phyloP scores from a whole-genome alignment of 345 rosid species.

The Camelina hispida region DNA sequence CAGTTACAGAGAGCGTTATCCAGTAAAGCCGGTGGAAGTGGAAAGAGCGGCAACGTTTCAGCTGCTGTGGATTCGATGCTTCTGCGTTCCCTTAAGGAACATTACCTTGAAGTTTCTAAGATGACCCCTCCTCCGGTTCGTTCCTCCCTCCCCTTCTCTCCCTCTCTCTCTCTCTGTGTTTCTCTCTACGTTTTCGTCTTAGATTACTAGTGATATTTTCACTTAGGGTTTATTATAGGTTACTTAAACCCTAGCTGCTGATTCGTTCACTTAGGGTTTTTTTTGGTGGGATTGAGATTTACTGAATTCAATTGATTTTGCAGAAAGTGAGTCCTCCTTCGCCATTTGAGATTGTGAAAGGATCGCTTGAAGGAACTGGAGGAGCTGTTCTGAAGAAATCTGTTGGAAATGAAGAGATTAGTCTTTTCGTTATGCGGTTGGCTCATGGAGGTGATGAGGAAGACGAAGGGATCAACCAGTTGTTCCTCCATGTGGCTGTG shows the following conservation, averaged over 20 bases:
- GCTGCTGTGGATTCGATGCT: conserved; percentile 73
- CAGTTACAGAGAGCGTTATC: conserved; percentile 47
- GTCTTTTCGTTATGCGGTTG: conserved; percentile 68
- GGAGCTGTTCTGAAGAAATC: conserved; percentile 77
- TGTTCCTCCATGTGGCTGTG: conserved; percentile 84
- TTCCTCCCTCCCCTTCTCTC: conserved; percentile 15
- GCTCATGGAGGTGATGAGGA: conserved; percentile 58
- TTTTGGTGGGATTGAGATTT: not conserved
- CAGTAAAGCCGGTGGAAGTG: conserved; percentile 30
- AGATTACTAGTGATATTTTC: not conserved
- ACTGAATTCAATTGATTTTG: conserved; percentile 22
- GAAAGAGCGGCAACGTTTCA: conserved; percentile 40
- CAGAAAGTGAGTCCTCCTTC: conserved; percentile 91
- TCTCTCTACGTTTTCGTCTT: not conserved
- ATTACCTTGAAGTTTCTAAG: conserved; percentile 79
- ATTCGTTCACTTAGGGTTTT: conserved; percentile 25
- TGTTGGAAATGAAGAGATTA: conserved; percentile 72
- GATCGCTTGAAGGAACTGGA: conserved; percentile 68
- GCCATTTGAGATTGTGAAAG: conserved; percentile 65
- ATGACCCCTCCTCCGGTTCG: conserved; percentile 95
- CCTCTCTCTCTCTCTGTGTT: not conserved
- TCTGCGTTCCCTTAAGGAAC: conserved; percentile 94
- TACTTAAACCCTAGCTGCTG: conserved; percentile 35
- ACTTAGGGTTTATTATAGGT: not conserved
- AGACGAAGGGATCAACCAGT: conserved; percentile 72